A percentile compares a stretch with the other conserved stretches of the same genome.
phyloP scores from a whole-genome alignment of 2,329 filamentous ascomycete species.

The Epichloe bromicola region DNA sequence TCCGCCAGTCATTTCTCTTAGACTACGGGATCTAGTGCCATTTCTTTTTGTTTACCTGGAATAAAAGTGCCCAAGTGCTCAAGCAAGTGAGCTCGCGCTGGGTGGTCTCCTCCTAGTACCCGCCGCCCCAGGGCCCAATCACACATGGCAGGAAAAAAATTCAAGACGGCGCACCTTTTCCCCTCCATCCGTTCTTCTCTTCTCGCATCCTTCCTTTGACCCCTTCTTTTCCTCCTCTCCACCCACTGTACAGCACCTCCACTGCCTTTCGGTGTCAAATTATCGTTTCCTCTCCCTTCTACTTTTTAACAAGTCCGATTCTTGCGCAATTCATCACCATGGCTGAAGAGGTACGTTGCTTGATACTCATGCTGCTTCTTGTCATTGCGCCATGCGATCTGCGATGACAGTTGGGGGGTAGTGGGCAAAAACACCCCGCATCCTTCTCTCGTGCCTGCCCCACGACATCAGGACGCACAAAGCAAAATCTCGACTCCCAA shows the following conservation, averaged over 20 bases:
- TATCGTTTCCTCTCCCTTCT: conserved; percentile 15
- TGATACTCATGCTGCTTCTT: conserved; percentile 9
- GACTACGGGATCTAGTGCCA: not conserved
- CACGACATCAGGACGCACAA: conserved; percentile 15
- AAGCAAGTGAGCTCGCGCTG: not conserved
- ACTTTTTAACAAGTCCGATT: conserved; percentile 16
- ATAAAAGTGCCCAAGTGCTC: not conserved
- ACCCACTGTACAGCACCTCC: conserved; percentile 11
- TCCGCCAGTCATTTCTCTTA: too few species aligned
- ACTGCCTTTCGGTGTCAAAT: conserved; percentile 10
- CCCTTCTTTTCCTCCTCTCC: conserved; percentile 7
- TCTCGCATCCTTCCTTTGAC: conserved; percentile 14
- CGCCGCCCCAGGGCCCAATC: conserved; percentile 20
- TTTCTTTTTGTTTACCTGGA: not conserved
- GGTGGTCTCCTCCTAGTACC: conserved; percentile 3
- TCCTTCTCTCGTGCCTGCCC: conserved; percentile 22
- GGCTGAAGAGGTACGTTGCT: conserved; percentile 41
- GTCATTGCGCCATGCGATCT: conserved; percentile 14
- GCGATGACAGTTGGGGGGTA: conserved; percentile 12
- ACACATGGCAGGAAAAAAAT: conserved; percentile 26
- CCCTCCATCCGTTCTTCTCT: conserved; percentile 15
- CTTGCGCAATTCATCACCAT: conserved; percentile 39
- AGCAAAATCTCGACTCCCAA: conserved; percentile 5
- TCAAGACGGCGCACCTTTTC: conserved; percentile 14
- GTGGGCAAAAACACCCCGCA: conserved; percentile 34